Evolutionary conservation across 495 filamentous ascomycete species (phyloP).

Genomic region (Glonium stellatum): DNA sequence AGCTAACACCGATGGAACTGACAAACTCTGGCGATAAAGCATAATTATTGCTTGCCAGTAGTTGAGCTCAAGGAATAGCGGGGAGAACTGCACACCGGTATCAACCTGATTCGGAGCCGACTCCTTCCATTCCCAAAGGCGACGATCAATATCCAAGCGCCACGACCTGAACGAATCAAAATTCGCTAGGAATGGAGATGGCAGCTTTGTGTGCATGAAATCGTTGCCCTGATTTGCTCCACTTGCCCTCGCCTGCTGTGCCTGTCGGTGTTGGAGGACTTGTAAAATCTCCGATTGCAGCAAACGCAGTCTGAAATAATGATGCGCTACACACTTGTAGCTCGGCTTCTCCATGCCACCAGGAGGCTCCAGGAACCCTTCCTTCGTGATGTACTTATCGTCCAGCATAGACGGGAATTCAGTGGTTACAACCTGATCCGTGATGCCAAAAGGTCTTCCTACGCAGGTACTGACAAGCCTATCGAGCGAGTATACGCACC

Average conservation of each 20-base stretch:
- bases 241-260: constrained; percentile 51
- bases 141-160: constrained; percentile 78
- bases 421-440: constrained; percentile 85
- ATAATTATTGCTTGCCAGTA: constrained; percentile 98
- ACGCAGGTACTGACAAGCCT: constrained; percentile 87
- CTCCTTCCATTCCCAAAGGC: constrained; percentile 81
- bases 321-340: constrained; percentile 82
- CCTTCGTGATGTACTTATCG: constrained; percentile 80
- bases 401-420: constrained; percentile 85
- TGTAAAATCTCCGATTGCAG: constrained; percentile 94
- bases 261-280: constrained; percentile 84
- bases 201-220: constrained; percentile 69
- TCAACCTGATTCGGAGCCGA: constrained; percentile 67
- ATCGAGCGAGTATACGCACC: constrained; percentile 93
- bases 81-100: constrained; percentile 78
- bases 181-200: constrained; percentile 75
- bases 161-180: constrained; percentile 83
- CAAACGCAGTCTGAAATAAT: constrained; percentile 86
- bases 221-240: constrained; percentile 56
- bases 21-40: constrained; percentile 87
- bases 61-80: constrained; percentile 83
- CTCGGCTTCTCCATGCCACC: constrained; percentile 49
- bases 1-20: constrained; percentile 76
- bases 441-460: constrained; percentile 86
- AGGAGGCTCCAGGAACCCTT: constrained; percentile 54